Base-by-base conservation (phyloP, 1,284 basidiomycete genomes). In the Tilletia indica region DNA sequence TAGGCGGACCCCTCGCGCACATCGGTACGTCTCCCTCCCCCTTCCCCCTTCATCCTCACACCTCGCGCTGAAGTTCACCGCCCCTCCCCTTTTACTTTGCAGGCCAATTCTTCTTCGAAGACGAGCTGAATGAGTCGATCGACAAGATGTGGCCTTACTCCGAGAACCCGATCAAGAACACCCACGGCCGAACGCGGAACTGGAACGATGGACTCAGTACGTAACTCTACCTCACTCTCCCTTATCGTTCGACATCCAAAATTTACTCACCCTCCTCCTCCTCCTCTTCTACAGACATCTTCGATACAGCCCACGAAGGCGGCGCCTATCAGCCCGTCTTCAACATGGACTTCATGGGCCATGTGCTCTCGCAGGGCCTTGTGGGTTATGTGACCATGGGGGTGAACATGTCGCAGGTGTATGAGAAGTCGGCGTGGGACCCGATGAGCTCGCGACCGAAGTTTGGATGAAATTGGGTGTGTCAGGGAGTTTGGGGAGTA, bases 101-200 rank as follows among this genome's bases (percentile, higher is more conserved):
- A 34, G 89, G 89, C 0, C 89, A 90, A 77, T 89, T 89, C 82
- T 90, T 90, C 86, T 89, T 90, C 73, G 88, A 89, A 45, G 89
- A 90, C 74, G 86, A 87, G 4, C 84, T 89, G 71, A 89, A 89
- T 78, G 80, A 85, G 73, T 67, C 81, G 72, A 83, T 87, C 68
- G 84, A 82, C 77, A 82, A 82, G 79, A 70, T 86, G 42, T 77
- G 74, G 73, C 86, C 86, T 3, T 87, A 86, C 80, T 76, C 72
- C 75, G 73, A 76, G 67, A 86, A 86, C 80, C 85, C 85, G 51
- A 83, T 86, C 76, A 76, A 76, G 38, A 70, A 80, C 48, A 74
- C 82, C 71, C 80, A 85, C 73, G 84, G 85, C 56, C 80, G 86
- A 39, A 86, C 86, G 0, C 77, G 86, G 64, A 86, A 86, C 81